Conservation (phyloP, 78 protist species). For the Corallochytrium limacisporum region DNA sequence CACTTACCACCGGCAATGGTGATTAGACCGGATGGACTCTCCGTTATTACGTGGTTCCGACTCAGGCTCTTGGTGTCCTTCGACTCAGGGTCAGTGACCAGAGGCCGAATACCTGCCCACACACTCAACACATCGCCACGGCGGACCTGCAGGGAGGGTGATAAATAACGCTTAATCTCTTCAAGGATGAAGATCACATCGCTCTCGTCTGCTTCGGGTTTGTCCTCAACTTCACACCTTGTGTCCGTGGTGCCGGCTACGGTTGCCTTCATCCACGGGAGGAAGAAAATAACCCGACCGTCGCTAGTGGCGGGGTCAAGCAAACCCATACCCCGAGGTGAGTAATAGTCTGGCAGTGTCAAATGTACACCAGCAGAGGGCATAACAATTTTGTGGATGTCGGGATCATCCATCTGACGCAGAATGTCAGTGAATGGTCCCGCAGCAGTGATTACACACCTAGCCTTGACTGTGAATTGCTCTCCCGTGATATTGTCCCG, state of each 20-base stretch:
- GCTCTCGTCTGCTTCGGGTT: constrained; percentile 36
- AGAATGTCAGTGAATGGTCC: constrained; percentile 74
- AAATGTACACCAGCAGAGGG: constrained; percentile 66
- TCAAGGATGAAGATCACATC: neutral
- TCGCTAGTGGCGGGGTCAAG: constrained; percentile 62
- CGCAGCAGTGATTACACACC: constrained; percentile 61
- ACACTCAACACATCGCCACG: constrained; percentile 29
- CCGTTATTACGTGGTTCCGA: constrained; percentile 38
- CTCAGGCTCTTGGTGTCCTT: constrained; percentile 38
- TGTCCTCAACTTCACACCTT: constrained; percentile 13
- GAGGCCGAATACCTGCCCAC: constrained; percentile 76
- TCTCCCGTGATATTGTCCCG: constrained; percentile 61
- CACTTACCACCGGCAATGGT: constrained; percentile 90
- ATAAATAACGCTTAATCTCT: neutral
- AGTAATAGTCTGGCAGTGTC: constrained; percentile 29
- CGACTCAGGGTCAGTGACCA: constrained; percentile 16
- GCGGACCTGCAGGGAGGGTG: constrained; percentile 5
- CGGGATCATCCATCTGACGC: constrained; percentile 52
- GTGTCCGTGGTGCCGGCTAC: constrained; percentile 84
- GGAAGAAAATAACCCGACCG: constrained; percentile 80
- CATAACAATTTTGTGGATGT: constrained; percentile 12
- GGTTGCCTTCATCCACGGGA: constrained; percentile 68
- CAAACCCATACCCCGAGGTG: constrained; percentile 47
- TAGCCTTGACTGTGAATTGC: constrained; percentile 8
- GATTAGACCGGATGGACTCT: constrained; percentile 37